Percentiles rank a stretch among this genome's conserved stretches.
Evolutionary conservation across 176 grass and related monocot species (phyloP).

Genomic region (Aechmea fasciata): DNA sequence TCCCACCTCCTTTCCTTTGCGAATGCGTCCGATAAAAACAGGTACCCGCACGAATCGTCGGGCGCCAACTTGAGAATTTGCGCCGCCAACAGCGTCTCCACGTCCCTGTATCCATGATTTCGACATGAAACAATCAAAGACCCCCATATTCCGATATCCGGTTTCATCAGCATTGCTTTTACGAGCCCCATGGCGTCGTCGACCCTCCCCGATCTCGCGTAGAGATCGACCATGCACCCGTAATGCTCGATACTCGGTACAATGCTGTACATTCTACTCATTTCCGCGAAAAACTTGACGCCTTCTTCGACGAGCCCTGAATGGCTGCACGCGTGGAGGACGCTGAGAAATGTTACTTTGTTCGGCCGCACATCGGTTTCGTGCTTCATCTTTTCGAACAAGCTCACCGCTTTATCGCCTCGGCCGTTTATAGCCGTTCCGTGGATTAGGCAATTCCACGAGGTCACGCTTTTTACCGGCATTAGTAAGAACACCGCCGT

Average conservation of each 20-base stretch:
- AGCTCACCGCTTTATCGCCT: background rate
- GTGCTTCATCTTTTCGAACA: conserved; percentile 1
- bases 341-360: conserved; percentile 9
- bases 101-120: background rate
- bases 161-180: conserved; percentile 29
- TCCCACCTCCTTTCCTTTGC: conserved; percentile 9
- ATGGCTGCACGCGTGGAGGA: conserved; percentile 15
- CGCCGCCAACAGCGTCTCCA: conserved; percentile 9
- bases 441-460: conserved; percentile 19
- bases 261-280: conserved; percentile 5
- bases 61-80: conserved; percentile 13
- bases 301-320: conserved; percentile 8
- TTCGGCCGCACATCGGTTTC: background rate
- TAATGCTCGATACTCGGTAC: conserved; percentile 17
- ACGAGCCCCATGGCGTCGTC: conserved; percentile 3
- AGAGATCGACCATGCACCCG: conserved; percentile 10
- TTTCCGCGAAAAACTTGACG: conserved; percentile 1
- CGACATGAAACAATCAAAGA: conserved; percentile 10
- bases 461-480: conserved; percentile 7
- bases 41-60: conserved; percentile 13
- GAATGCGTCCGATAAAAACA: conserved; percentile 7
- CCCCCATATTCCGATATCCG: conserved; percentile 19
- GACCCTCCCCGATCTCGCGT: background rate
- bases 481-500: conserved; percentile 2
- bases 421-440: conserved; percentile 14